Base-by-base conservation (phyloP, 495 filamentous ascomycete species). In the Penicillium goetzii region DNA sequence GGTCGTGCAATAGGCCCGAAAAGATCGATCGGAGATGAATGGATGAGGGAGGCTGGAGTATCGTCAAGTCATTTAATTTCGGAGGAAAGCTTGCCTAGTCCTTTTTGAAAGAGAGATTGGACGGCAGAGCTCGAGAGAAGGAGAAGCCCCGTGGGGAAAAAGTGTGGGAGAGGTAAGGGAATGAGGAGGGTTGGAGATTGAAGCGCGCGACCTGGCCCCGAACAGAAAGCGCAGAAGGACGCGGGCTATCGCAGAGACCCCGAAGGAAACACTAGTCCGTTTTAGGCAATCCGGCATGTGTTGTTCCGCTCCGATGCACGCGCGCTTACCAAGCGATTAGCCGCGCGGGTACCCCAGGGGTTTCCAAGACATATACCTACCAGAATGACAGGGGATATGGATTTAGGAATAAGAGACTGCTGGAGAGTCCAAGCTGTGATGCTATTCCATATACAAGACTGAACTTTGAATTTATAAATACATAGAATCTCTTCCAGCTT, bases 111-210 rank as follows among this genome's bases (percentile, higher is more conserved):
- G 69, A 94, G 91, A 77, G 50, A 62, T 26, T 50, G 57, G 61
- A 47, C 58, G 33, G 93, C 90, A 33, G 80, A 88, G 68, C 78
- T 89, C 49, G 86, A 90, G 72, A 81, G 84, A 85, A 83, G 47
- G 83, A 86, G n/a, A 28, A 49, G 56, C 50, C 63, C 64, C 65
- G 67, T 38, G 63, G 55, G 62, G 78, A 82, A 81, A 64, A 83
- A 62, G 62, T 50, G 63, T 62, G 49, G 65, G 41, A 41, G 53
- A 59, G 57, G 81, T 85, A 61, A 88, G 86, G 14, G 80, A 81
- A 33, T 78, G 80, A 62, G 76, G 49, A 71, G 72, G 30, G 70
- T 84, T 66, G 64, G 61, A 63, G 66, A 73, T 58, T 67, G 61
- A 74, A 66, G 62, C 71, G 71, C 74, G 73, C 77, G 73, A 76